Base-by-base conservation (phyloP, 2,329 filamentous ascomycete genomes). In the Leptodontidium sp. region DNA sequence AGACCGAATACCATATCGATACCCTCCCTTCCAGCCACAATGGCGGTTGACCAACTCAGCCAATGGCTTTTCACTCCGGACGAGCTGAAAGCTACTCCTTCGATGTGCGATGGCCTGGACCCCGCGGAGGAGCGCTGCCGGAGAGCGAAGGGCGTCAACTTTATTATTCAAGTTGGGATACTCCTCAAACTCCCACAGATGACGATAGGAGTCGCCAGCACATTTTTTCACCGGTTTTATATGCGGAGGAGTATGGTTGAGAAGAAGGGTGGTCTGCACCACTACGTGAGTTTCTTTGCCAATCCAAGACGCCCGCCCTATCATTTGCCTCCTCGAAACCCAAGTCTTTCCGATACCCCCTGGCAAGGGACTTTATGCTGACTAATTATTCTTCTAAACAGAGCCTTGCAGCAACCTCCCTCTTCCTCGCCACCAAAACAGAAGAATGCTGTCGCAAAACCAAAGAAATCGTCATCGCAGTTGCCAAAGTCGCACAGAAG, bases 401-500 rank as follows among this genome's bases (percentile, higher is more conserved):
- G 89, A 91, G 91, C 75, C 93, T 97, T 69, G 96, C 94, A 12
- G 96, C 94, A 0, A 97, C 94, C 0, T 88, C 94, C 1, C 85
- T 99, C 1, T 99, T 98, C 75, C 87, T 99, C 11, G 95, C 96
- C 9, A 98, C 97, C 74, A 99, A 99, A 80, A 95, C 97, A 24
- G 95, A 99, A 78, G 96, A 99, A 79, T 97, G 97, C 78, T 97
- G 94, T 78, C 91, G 95, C 61, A 97, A 97, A 81, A 97, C 97
- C 75, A 97, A 93, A 77, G 94, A 98, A 73, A 86, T 99, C 69
- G 95, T 99, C 73, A 91, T 98, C 40, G 93, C 94, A 0, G 96
- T 97, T 75, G 96, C 94, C 69, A 93, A 95, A 73, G 93, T 98
- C 24, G 96, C 95, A 35, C 94, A 98, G 80, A 98, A 99, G 82